Evolutionary conservation across 202 grass and related monocot genomes (phyloP).

Genomic region (Digitaria exilis): DNA sequence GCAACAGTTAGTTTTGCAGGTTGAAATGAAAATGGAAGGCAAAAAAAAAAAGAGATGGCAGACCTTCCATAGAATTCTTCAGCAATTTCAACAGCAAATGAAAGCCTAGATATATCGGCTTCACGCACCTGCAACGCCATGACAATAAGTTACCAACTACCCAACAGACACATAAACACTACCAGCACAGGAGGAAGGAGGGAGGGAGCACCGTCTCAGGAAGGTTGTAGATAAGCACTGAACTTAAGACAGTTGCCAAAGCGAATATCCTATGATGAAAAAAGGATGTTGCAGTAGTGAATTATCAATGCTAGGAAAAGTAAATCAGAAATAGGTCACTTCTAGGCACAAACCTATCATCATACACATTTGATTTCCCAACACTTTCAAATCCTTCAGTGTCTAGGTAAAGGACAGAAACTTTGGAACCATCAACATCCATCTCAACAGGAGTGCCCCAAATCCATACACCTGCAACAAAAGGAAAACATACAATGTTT

Average conservation of each 20-base stretch:
- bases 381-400: slow-evolving; percentile 99
- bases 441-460: slow-evolving; percentile 92
- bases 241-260: slow-evolving; percentile 96
- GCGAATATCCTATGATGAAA: slow-evolving; percentile 83
- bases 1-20: slow-evolving; percentile 36
- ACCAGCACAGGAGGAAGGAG: not conserved
- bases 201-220: slow-evolving; percentile 77
- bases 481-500: slow-evolving; percentile 18
- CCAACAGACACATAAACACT: not conserved
- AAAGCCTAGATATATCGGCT: slow-evolving; percentile 97
- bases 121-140: slow-evolving; percentile 69
- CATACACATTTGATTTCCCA: slow-evolving; percentile 99
- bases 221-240: slow-evolving; percentile 99
- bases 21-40: slow-evolving; percentile 16
- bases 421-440: slow-evolving; percentile 89
- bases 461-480: slow-evolving; percentile 85
- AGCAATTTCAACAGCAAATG: slow-evolving; percentile 97
- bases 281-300: not conserved
- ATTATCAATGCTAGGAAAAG: not conserved
- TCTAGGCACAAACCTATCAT: slow-evolving; percentile 78
- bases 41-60: slow-evolving; percentile 17
- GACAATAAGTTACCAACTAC: slow-evolving; percentile 8
- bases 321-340: slow-evolving; percentile 9
- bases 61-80: slow-evolving; percentile 99
- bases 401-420: slow-evolving; percentile 93